Percentiles rank a stretch among this genome's conserved stretches.
Conservation (phyloP, 257 asterid species). For the Lantana camara region DNA sequence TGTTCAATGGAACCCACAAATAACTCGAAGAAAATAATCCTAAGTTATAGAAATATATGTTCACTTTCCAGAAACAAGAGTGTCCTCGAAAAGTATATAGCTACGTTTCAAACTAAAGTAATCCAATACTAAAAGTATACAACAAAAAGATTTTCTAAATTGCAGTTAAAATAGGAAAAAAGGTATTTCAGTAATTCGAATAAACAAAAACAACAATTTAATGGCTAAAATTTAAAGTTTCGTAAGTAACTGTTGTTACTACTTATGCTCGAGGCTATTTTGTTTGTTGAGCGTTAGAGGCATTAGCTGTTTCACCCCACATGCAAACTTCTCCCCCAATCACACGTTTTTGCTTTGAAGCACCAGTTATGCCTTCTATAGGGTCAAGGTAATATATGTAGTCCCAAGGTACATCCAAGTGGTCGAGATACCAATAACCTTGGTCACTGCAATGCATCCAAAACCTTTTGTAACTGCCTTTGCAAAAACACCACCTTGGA, state of each 20-base stretch:
- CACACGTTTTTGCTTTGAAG: conserved; percentile 67
- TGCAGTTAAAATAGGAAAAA: too few relatives aligned
- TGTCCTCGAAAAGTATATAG: too few relatives aligned
- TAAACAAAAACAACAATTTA: too few relatives aligned
- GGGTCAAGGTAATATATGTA: conserved; percentile 74
- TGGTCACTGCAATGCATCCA: conserved; percentile 89
- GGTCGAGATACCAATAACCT: conserved; percentile 92
- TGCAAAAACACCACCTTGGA: conserved; percentile 78
- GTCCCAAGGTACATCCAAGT: conserved; percentile 89
- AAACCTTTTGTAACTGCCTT: conserved; percentile 84
- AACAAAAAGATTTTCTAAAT: too few relatives aligned
- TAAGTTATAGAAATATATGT: not conserved
- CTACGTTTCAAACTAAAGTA: too few relatives aligned
- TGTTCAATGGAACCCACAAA: too few relatives aligned
- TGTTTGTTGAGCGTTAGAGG: conserved; percentile 82
- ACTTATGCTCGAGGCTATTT: conserved; percentile 99
- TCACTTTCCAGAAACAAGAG: too few relatives aligned
- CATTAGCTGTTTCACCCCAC: conserved; percentile 92
- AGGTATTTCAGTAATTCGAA: too few relatives aligned
- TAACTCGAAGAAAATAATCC: not conserved
- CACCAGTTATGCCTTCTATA: conserved; percentile 63
- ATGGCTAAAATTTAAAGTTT: too few relatives aligned
- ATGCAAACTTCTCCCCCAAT: conserved; percentile 97
- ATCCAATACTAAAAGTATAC: too few relatives aligned
- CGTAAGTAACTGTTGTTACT: conserved; percentile 79